A percentile compares a stretch with the other conserved stretches of the same genome.
Evolutionary conservation across 345 rosid species (phyloP).

Genomic region (Populus deltoides): DNA sequence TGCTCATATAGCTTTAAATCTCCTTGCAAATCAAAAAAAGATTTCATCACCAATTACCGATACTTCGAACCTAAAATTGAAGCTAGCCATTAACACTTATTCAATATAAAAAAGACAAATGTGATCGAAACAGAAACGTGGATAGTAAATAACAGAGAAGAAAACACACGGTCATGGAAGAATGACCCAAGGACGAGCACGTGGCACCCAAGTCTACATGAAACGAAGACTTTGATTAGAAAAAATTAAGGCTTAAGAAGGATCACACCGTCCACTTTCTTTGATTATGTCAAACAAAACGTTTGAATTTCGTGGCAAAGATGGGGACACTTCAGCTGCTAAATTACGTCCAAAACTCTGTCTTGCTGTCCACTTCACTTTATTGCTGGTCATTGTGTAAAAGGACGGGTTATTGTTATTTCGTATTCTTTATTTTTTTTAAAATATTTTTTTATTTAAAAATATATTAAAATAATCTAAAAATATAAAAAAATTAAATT

Average conservation of each 20-base stretch:
- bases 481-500: too few relatives aligned
- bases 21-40: not conserved
- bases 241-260: not conserved
- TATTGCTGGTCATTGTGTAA: not conserved
- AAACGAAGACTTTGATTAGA: conserved; percentile 11
- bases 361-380: not conserved
- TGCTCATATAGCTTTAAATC: not conserved
- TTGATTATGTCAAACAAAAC: conserved; percentile 12
- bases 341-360: not conserved
- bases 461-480: too few relatives aligned
- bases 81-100: too few relatives aligned
- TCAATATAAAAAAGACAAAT: not conserved
- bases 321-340: not conserved
- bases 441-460: too few relatives aligned
- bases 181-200: not conserved
- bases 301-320: conserved; percentile 8
- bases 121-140: too few relatives aligned
- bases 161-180: not conserved
- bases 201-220: not conserved
- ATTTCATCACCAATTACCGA: too few relatives aligned
- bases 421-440: too few relatives aligned
- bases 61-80: not conserved
- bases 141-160: not conserved
- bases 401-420: not conserved
- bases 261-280: not conserved